Evolutionary conservation across 768 basidiomycete species (phyloP).

Genomic region (Lyophyllum shimeji): DNA sequence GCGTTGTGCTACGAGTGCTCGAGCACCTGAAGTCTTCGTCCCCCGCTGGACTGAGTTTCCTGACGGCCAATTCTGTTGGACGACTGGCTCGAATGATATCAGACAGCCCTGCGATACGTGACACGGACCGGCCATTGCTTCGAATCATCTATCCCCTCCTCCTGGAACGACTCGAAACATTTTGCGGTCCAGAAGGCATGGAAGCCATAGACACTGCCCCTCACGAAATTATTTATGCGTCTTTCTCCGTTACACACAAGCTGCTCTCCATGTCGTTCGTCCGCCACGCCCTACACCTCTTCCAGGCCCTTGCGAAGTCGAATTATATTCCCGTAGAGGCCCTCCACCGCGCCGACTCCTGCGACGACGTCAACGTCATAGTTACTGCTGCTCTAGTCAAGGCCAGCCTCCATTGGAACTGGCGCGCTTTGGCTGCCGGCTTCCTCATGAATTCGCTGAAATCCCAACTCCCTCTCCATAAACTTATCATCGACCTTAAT

Average conservation of each 20-base stretch:
- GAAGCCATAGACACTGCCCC: constrained; percentile 36
- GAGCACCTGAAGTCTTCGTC: constrained; percentile 12
- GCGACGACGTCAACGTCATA: constrained; percentile 44
- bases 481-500: constrained; percentile 32
- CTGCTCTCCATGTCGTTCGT: constrained; percentile 36
- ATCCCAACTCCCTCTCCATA: constrained; percentile 12
- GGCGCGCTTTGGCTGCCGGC: constrained; percentile 40
- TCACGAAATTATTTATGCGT: constrained; percentile 32
- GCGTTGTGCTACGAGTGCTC: constrained; percentile 18
- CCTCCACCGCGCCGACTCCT: constrained; percentile 35
- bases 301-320: constrained; percentile 45
- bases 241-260: constrained; percentile 44
- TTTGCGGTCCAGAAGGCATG: constrained; percentile 24
- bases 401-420: constrained; percentile 56
- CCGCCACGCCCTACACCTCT: constrained; percentile 41
- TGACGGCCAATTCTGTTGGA: constrained; percentile 9
- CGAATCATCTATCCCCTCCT: constrained; percentile 31
- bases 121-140: constrained; percentile 21
- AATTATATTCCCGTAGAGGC: constrained; percentile 48
- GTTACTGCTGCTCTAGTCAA: constrained; percentile 49
- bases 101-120: constrained; percentile 7
- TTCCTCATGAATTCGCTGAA: constrained; percentile 35
- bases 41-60: not conserved
- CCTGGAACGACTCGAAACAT: constrained; percentile 19
- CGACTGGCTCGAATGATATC: constrained; percentile 19